Conservation (phyloP, 306 rosid species). For the Psophocarpus tetragonolobus region DNA sequence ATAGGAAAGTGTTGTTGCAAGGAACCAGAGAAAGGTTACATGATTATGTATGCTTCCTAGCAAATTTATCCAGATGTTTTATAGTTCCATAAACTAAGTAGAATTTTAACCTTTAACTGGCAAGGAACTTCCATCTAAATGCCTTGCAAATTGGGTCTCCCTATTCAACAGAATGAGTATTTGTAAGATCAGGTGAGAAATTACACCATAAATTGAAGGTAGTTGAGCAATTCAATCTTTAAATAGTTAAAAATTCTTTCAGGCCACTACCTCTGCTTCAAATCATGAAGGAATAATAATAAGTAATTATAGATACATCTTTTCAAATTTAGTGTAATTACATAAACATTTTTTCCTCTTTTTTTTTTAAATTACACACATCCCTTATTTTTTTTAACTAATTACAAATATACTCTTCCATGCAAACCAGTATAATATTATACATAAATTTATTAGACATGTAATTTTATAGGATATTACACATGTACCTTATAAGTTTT, state of each 20-base stretch:
- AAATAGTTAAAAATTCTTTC: conserved; percentile 14
- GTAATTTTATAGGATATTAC: too few relatives aligned
- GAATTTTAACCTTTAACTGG: conserved; percentile 72
- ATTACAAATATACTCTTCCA: too few relatives aligned
- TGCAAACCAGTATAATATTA: too few relatives aligned
- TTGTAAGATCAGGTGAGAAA: conserved; percentile 6
- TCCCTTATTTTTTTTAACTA: too few relatives aligned
- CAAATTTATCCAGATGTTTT: not conserved
- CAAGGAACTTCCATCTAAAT: conserved; percentile 47
- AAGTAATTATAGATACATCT: too few relatives aligned
- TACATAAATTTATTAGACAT: too few relatives aligned
- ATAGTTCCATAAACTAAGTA: not conserved
- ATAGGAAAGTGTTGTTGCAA: conserved; percentile 76
- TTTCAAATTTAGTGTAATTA: too few relatives aligned
- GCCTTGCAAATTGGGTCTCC: conserved; percentile 54
- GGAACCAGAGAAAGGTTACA: conserved; percentile 7
- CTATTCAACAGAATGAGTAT: conserved; percentile 39
- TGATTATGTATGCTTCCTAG: not conserved
- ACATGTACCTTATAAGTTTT: too few relatives aligned
- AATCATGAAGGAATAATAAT: too few relatives aligned
- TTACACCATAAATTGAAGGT: not conserved
- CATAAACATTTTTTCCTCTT: too few relatives aligned
- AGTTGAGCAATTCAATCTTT: conserved; percentile 12
- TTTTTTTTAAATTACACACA: too few relatives aligned
- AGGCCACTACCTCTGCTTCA: not conserved